Base-by-base conservation (phyloP, 805 yeast genomes). In the Naumovozyma baii region DNA sequence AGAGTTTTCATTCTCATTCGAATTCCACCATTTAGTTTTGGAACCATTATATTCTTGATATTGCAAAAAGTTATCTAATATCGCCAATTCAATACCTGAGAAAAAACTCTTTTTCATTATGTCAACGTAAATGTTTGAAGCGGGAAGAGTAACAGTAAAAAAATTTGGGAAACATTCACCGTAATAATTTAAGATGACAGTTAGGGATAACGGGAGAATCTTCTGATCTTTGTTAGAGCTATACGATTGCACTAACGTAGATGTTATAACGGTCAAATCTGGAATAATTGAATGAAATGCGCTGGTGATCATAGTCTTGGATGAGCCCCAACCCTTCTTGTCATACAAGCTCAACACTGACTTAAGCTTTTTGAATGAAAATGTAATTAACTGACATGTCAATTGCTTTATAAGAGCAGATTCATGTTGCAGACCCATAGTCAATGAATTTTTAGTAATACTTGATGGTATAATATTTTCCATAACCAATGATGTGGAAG, bases 11-110 rank as follows among this genome's bases (percentile, higher is more conserved):
- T 61, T 52, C 5, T 64, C 66, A 2, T 68, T 43, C 19, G 72
- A 63, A 53, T 74, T 80, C 87, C 92, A 87, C 95, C 95, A 88
- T 59, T 79, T 83, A 25, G 77, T 68, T 37, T 73, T 76, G 3
- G 71, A 59, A 12, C 67, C 64, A 8, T 71, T 66, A 12, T 66
- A 65, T 16, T 78, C 74, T 46, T 77, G 84, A 10, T 80, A 62
- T 43, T 77, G 78, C 45, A 87, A 66, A 42, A 74, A 75, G 34
- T 70, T 69, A 46, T 80, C 81, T 33, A 82, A 61, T 19, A 78
- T 60, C 0, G 74, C 68, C 44, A 82, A 59, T 44, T 80, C 85
- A 25, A 73, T 63, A 30, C 78, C 77, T 5, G 66, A 53, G 38
- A 73, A 68, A 1, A 47, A 36, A n/a, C 40, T 47, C 31, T 36